Base-by-base conservation (phyloP, 2,329 filamentous ascomycete genomes). In the Colletotrichum sp. region DNA sequence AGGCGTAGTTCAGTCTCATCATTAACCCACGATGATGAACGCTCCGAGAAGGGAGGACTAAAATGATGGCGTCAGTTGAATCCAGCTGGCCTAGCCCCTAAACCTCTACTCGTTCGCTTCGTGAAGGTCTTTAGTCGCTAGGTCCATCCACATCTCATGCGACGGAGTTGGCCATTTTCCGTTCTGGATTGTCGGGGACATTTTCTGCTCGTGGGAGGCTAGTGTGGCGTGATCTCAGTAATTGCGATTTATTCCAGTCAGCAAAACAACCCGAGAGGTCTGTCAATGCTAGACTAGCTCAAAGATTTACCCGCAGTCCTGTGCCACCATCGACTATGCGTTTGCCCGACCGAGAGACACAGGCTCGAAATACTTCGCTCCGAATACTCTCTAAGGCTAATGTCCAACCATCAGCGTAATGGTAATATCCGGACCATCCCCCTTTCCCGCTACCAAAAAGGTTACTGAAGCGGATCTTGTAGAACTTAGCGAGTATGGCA, bases 1-100 rank as follows among this genome's bases (percentile, higher is more conserved):
- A 9, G 8, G 39, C 5, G 18, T 44, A n/a, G 16, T 6, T 44
- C 16, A 44, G 8, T 10, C 18, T 10, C 18, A n/a, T n/a, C 18
- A n/a, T 10, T 10, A 0, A n/a, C 1, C 18, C 39, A n/a, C 8
- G 18, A 44, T 44, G 18, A n/a, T 5, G 8, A 6, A 44, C 8
- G 39, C 3, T 9, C 39, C 5, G 39, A 44, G 18, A 3, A 10
- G 39, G 16, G 5, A 44, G 8, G 8, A 10, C 18, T 44, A 9
- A 1, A 44, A n/a, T 0, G 5, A 44, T 44, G 16, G 8, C 8
- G 3, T 3, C 1, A 44, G 16, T 18, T 44, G 16, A n/a, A 3
- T 10, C 0, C 16, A 9, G 39, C 39, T 44, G 39, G 8, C 16
- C 6, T 18, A 9, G 5, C 39, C 8, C 16, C 3, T 3, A 18